Evolutionary conservation across 116 monocot species (phyloP).

Genomic region (Cymodocea nodosa): DNA sequence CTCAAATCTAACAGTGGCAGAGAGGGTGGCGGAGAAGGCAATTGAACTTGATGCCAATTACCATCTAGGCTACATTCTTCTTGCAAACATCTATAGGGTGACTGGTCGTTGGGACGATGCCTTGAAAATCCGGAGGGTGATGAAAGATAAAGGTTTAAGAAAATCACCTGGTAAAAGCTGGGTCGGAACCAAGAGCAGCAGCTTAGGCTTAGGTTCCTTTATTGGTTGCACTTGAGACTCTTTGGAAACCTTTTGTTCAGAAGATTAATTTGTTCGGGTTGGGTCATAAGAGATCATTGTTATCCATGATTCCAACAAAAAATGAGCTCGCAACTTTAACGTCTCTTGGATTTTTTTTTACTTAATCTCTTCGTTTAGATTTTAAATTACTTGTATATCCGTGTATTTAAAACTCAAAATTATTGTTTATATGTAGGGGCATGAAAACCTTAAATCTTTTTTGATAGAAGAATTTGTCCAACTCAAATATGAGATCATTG

Average conservation of each 20-base stretch:
- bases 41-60: constrained; percentile 53
- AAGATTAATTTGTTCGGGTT: no score
- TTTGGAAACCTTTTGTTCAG: background rate
- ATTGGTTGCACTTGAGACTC: background rate
- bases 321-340: no score
- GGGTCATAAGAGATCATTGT: no score
- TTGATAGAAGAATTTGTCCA: no score
- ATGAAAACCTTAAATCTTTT: no score
- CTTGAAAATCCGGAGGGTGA: constrained; percentile 39
- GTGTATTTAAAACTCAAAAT: no score
- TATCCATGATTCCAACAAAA: no score
- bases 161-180: constrained; percentile 65
- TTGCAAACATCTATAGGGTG: constrained; percentile 59
- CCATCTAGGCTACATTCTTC: constrained; percentile 76
- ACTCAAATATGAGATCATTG: no score
- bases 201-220: background rate
- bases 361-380: no score
- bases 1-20: constrained; percentile 35
- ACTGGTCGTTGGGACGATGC: constrained; percentile 59
- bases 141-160: constrained; percentile 40
- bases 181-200: constrained; percentile 27
- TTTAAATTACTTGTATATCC: no score
- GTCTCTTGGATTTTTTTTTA: no score
- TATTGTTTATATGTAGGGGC: no score
- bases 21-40: constrained; percentile 65